Base-by-base conservation (phyloP, 805 yeast genomes). In the Candida berthetii region DNA sequence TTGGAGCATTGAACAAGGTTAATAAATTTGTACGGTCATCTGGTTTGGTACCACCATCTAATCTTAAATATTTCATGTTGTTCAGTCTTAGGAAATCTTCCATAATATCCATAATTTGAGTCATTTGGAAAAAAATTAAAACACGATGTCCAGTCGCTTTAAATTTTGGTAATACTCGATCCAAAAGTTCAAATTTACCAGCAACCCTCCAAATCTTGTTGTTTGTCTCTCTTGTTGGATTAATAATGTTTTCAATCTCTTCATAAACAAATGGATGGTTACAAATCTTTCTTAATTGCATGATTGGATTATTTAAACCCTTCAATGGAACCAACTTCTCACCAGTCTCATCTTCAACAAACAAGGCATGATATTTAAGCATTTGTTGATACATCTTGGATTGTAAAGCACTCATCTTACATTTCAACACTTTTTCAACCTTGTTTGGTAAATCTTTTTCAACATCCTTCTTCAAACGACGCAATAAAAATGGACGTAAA, bases 201-300 rank as follows among this genome's bases (percentile, higher is more conserved):
- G 87, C 73, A 25, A 74, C 75, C 65, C 93, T 73, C 82, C 88
- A 85, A 40, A 87, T 73, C 31, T 77, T 65, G 46, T 82, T 82
- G 52, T 80, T 78, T 11, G 86, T 81, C 41, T 71, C 69, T 49
- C 71, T 71, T 2, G 74, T 63, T 8, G 88, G 84, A 50, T 85
- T 80, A 37, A 85, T 69, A 31, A 79, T 73, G 44, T 76, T 71
- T 57, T 85, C 95, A 40, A 85, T 85, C 52, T 84, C 91, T 56
- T 83, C 91, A 57, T 83, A 85, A 3, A 85, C 93, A 65, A 80
- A 85, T 3, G 95, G 95, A 71, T 85, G 95, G 55, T 85, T 85
- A 65, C 91, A 85, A 45, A 85, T 82, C 62, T 85, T 85, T 61
- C 90, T 73, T 61, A 85, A 67, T 60, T 85, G 95, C 95, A 85